Conservation (phyloP, 1,139 yeast species). For the Kurtzmaniella quercitrusa region DNA sequence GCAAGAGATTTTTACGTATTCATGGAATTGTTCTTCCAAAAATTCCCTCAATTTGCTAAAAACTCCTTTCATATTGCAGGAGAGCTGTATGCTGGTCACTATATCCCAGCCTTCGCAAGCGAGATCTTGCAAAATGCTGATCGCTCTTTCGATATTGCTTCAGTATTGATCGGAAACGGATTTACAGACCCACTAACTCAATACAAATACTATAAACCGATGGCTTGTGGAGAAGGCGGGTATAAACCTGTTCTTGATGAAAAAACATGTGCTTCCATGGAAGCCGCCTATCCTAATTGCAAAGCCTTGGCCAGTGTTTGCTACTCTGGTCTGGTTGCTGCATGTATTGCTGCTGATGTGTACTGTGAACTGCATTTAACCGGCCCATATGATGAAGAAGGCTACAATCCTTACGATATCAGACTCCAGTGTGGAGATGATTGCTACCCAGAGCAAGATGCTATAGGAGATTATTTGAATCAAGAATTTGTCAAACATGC, state of each 20-base stretch:
- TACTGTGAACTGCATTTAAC: constrained; percentile 38
- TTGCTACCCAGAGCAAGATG: constrained; percentile 58
- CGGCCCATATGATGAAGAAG: constrained; percentile 54
- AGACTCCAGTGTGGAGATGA: constrained; percentile 54
- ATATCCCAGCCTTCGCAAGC: constrained; percentile 73
- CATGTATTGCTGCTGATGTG: constrained; percentile 53
- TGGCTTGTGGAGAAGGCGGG: constrained; percentile 86
- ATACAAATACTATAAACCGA: constrained; percentile 66
- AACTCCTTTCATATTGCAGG: constrained; percentile 79
- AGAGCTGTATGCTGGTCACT: constrained; percentile 87
- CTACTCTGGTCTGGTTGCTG: constrained; percentile 42
- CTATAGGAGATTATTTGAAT: constrained; percentile 58
- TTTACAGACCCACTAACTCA: constrained; percentile 74
- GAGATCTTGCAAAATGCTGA: constrained; percentile 67
- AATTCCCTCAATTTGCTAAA: constrained; percentile 59
- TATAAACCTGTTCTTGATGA: constrained; percentile 61
- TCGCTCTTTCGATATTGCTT: constrained; percentile 61
- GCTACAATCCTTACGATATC: constrained; percentile 68
- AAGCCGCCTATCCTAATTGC: constrained; percentile 54
- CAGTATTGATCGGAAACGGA: constrained; percentile 81
- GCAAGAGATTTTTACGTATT: constrained; percentile 79
- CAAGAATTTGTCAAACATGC: constrained; percentile 55
- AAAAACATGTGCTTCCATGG: constrained; percentile 57
- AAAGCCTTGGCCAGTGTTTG: constrained; percentile 50
- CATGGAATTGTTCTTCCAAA: constrained; percentile 70